phyloP scores from a whole-genome alignment of 1,284 basidiomycete species.

The Boletus albobrunnescens region DNA sequence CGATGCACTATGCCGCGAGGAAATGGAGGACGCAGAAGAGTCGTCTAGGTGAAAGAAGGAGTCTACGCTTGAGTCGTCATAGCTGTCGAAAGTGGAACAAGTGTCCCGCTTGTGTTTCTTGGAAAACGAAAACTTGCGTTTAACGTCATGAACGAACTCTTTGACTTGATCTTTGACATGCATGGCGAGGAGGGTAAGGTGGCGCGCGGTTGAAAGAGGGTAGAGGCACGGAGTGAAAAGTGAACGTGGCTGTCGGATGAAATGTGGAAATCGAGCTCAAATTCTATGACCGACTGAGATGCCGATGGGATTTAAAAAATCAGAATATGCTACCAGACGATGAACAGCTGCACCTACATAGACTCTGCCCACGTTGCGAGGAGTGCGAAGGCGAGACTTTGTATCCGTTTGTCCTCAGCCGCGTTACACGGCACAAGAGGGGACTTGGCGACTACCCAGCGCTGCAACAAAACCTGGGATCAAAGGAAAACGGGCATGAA shows the following conservation, averaged over 20 bases:
- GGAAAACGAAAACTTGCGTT: constrained; percentile 33
- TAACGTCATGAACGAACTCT: constrained; percentile 32
- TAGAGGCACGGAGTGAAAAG: background rate
- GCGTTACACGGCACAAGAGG: constrained; percentile 1
- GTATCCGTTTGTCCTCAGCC: background rate
- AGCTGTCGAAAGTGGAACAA: constrained; percentile 10
- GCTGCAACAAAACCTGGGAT: background rate
- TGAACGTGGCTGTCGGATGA: constrained; percentile 4
- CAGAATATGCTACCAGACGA: background rate
- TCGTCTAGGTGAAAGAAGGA: constrained; percentile 7
- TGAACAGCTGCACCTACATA: constrained; percentile 1
- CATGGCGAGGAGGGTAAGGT: constrained; percentile 15
- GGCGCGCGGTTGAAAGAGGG: no score
- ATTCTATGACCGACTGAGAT: background rate
- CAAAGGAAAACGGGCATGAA: constrained; percentile 1
- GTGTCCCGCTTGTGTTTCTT: constrained; percentile 24
- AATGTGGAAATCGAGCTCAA: background rate
- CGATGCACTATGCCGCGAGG: constrained; percentile 8
- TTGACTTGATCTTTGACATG: constrained; percentile 33
- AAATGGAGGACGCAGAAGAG: constrained; percentile 13
- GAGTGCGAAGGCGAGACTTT: background rate
- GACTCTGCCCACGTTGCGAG: constrained; percentile 11
- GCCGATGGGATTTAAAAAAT: background rate
- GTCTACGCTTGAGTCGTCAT: constrained; percentile 19
- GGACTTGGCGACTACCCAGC: constrained; percentile 2